phyloP scores from a whole-genome alignment of 2,329 filamentous ascomycete genomes.

The Pestalotiopsis sp. region DNA sequence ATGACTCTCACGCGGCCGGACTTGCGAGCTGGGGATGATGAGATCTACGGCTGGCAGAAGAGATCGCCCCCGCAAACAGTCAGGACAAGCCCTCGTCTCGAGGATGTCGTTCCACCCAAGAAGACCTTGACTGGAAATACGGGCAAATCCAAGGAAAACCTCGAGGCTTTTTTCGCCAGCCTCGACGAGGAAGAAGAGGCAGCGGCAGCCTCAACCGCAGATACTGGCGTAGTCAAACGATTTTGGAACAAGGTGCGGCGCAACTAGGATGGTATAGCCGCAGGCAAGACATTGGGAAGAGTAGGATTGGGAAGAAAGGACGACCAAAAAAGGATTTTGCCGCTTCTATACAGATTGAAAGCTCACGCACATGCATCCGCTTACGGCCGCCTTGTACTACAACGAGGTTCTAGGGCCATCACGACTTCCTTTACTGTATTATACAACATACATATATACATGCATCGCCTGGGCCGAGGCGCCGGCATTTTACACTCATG shows the following conservation, averaged over 20 bases:
- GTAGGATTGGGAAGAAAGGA: background rate
- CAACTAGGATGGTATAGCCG: slow-evolving; percentile 17
- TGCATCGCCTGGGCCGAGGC: background rate
- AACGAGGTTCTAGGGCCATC: background rate
- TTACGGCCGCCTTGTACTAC: background rate
- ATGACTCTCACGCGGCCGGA: slow-evolving; percentile 95
- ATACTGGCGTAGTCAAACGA: slow-evolving; percentile 61
- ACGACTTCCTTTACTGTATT: background rate
- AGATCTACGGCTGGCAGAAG: slow-evolving; percentile 71
- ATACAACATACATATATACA: background rate
- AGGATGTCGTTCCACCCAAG: slow-evolving; percentile 26
- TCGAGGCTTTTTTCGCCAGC: slow-evolving; percentile 56
- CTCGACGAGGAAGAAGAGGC: slow-evolving; percentile 49
- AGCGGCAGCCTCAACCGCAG: slow-evolving; percentile 38
- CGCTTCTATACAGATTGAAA: background rate
- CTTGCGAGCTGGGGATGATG: slow-evolving; percentile 73
- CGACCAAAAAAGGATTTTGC: background rate
- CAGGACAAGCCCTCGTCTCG: slow-evolving; percentile 32
- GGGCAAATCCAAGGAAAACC: slow-evolving; percentile 49
- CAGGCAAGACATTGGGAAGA: background rate
- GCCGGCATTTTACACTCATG: background rate
- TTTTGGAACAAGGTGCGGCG: slow-evolving; percentile 66
- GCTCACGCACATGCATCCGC: background rate
- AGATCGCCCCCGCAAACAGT: slow-evolving; percentile 29
- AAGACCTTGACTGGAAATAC: slow-evolving; percentile 24